These are phyloP conservation scores for Deuterostichococcus epilithicus DNA, from an alignment of 139 green algal species.

Conservation along the genomic window DNA sequence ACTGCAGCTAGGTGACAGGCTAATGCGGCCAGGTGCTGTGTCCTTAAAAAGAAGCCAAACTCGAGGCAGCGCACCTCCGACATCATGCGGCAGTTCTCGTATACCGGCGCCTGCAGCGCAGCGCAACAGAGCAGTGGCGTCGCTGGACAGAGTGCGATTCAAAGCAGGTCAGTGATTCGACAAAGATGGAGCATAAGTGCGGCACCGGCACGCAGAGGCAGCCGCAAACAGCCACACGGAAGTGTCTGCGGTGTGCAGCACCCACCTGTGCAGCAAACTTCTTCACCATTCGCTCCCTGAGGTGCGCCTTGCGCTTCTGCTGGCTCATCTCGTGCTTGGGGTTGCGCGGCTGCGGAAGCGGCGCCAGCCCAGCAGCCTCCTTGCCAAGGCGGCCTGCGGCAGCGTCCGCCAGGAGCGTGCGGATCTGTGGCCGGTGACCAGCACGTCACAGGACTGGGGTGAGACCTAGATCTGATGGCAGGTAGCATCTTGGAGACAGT, in stretches of 20 bases:
- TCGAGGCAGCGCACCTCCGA: too few relatives aligned
- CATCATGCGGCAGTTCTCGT: conserved; percentile 79
- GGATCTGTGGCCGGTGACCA: neutral
- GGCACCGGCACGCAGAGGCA: too few relatives aligned
- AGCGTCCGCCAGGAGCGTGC: neutral
- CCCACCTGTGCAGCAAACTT: neutral
- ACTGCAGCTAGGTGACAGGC: too few relatives aligned
- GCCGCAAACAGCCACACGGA: too few relatives aligned
- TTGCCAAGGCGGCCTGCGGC: neutral
- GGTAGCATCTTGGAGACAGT: too few relatives aligned
- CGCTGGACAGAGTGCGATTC: neutral
- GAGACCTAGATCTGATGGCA: too few relatives aligned
- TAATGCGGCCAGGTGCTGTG: too few relatives aligned
- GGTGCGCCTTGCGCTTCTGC: neutral
- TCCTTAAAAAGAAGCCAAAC: too few relatives aligned
- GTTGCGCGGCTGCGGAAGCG: neutral
- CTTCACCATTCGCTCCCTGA: neutral
- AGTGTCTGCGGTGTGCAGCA: too few relatives aligned
- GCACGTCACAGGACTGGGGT: neutral
- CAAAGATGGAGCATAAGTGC: neutral
- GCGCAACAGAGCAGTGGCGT: neutral
- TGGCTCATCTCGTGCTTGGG: neutral
- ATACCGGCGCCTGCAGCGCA: conserved; percentile 52
- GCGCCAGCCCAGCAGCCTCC: neutral
- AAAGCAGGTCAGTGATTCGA: neutral